Base-by-base conservation (phyloP, 345 rosid species). In the Mallotus nudiflorus region DNA sequence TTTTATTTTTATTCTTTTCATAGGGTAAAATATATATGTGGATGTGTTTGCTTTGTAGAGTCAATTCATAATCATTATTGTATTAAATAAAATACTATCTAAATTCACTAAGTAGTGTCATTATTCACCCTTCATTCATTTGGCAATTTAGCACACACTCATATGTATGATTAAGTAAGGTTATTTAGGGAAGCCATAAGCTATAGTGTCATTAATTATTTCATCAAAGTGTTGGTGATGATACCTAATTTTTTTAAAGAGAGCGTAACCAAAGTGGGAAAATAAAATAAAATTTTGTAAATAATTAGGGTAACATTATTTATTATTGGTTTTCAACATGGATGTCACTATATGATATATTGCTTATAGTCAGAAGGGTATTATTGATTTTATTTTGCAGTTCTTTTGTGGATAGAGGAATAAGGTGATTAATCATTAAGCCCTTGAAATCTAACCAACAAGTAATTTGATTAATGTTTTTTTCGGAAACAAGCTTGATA, bases 11-110 rank as follows among this genome's bases (percentile, higher is more conserved):
- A 59, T 59, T 16, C 0, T 28, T 29, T 57, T 14, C 2, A 16
- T 29, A 29, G 39, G 62, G 28, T 56, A 28, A 37, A 27, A 56
- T 15, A 57, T 29, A 9, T 5, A 22, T 11, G 59, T n/a, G n/a
- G n/a, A n/a, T n/a, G n/a, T n/a, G 3, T 29, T 57, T 28, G 62
- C 40, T 31, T 29, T 59, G 63, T 59, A 59, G 63, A 59, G 63
- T 59, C 63, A 59, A 59, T 59, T 59, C 39, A 59, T 33, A 56
- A 35, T 59, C 55, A 42, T 62, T 51, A 20, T 9, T 24, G 39
- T 31, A 24, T 10, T 28, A 45, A 54, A 45, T 28, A 46, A 64
- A 64, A 27, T 63, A 62, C 3, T 28, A 19, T 58, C 42, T 58
- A 20, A 13, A 4, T 45, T 48, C 19, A 19, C 20, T 28, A 65